These are phyloP conservation scores for Aspergillus cavernicola DNA, from an alignment of 495 filamentous ascomycete species.

Conservation along the genomic window DNA sequence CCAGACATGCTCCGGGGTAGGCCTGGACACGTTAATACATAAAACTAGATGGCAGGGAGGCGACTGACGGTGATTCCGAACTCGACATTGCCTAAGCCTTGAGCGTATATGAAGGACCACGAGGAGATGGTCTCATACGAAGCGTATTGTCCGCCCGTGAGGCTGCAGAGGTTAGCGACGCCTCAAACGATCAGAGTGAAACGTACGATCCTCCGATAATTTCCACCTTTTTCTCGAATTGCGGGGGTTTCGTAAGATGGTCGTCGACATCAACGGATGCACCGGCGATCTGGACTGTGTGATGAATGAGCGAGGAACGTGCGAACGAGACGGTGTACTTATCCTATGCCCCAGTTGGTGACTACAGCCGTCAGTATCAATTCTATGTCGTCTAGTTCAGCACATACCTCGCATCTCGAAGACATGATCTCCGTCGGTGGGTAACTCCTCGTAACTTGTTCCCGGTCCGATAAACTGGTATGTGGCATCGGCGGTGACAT, in stretches of 20 bases:
- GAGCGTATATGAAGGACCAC: conserved; percentile 53
- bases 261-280: conserved; percentile 50
- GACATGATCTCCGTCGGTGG: conserved; percentile 13
- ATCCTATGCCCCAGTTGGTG: conserved; percentile 65
- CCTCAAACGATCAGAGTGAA: no score
- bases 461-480: conserved; percentile 53
- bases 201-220: conserved; percentile 60
- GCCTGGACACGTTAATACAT: conserved; percentile 27
- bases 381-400: conserved; percentile 8
- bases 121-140: conserved; percentile 61
- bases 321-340: conserved; percentile 17
- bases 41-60: neutral
- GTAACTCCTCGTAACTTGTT: conserved; percentile 18
- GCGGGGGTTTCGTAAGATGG: conserved; percentile 48
- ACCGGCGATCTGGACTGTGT: conserved; percentile 51
- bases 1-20: conserved; percentile 59
- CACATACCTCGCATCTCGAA: conserved; percentile 38
- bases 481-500: conserved; percentile 57
- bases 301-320: conserved; percentile 2
- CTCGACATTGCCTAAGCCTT: conserved; percentile 61
- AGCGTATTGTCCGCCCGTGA: conserved; percentile 55
- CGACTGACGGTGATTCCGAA: conserved; percentile 51
- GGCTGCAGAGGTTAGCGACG: no score
- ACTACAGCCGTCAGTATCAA: conserved; percentile 32
- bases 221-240: conserved; percentile 54